A percentile compares a stretch with the other conserved stretches of the same genome.
Conservation (phyloP, 2,329 filamentous ascomycete species). For the Fusarium liriodendri region DNA sequence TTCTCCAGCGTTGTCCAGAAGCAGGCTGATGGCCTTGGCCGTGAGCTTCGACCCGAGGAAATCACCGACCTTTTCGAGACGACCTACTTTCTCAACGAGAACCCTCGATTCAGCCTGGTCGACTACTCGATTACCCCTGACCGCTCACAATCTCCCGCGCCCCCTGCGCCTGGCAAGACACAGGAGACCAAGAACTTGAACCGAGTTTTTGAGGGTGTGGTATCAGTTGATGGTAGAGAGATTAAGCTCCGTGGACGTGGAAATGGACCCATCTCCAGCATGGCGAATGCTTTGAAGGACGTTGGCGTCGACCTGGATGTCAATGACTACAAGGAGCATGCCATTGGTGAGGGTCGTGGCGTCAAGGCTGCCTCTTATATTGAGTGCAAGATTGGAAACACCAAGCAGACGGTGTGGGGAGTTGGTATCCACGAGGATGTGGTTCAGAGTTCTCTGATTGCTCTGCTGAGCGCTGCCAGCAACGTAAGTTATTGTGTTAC, state of each 20-base stretch:
- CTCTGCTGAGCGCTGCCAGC: conserved; percentile 85
- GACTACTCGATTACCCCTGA: conserved; percentile 2
- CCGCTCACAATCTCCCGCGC: neutral
- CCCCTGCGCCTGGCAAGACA: neutral
- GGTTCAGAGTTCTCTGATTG: conserved; percentile 84
- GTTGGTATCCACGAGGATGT: conserved; percentile 93
- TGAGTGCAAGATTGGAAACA: conserved; percentile 79
- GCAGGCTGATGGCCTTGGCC: neutral
- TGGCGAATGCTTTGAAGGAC: conserved; percentile 81
- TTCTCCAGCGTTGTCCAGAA: neutral
- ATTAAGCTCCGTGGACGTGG: conserved; percentile 82
- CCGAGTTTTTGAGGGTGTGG: conserved; percentile 84
- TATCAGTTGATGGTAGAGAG: conserved; percentile 84
- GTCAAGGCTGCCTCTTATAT: conserved; percentile 95
- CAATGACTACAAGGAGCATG: conserved; percentile 80
- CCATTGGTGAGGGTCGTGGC: conserved; percentile 80
- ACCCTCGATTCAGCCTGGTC: neutral
- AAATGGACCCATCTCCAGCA: conserved; percentile 88
- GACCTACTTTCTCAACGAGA: neutral
- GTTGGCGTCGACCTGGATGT: conserved; percentile 90
- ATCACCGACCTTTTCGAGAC: neutral
- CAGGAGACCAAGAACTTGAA: neutral
- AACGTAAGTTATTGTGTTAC: conserved; percentile 71
- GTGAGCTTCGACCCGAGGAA: neutral
- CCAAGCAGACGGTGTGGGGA: conserved; percentile 83